Conservation (phyloP, 352 stramenopile species). For the Phytophthora ramorum region DNA sequence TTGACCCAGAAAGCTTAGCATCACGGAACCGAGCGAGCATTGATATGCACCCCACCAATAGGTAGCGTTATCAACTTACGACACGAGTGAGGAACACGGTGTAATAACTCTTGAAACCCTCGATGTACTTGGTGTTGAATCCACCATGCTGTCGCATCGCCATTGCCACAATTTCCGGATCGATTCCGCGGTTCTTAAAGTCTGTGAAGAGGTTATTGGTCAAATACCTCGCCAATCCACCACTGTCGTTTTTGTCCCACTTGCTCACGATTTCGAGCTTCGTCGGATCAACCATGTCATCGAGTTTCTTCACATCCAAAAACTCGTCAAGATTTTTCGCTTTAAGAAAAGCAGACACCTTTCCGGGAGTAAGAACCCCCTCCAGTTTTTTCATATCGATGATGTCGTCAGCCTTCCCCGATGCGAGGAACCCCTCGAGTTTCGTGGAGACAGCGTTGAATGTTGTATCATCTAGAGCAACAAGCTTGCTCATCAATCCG, state of each 20-base stretch:
- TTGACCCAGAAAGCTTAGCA: no score
- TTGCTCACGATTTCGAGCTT: background rate
- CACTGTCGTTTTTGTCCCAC: background rate
- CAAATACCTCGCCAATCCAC: background rate
- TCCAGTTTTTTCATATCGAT: background rate
- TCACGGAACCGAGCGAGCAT: no score
- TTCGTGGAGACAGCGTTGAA: background rate
- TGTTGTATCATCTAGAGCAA: no score
- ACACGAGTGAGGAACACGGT: background rate
- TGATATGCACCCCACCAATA: no score
- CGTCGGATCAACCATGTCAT: background rate
- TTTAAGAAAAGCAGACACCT: background rate
- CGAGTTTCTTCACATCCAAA: background rate
- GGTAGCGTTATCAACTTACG: no score
- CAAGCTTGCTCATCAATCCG: no score
- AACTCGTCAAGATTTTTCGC: background rate
- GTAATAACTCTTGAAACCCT: background rate
- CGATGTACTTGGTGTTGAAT: background rate
- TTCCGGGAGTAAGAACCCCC: background rate
- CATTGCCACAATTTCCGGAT: background rate
- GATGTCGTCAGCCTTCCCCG: background rate
- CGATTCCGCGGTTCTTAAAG: background rate
- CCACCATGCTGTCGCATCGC: background rate
- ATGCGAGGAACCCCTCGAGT: background rate
- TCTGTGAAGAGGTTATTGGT: background rate